Evolutionary conservation across 495 filamentous ascomycete genomes (phyloP).

Genomic region (Friedmanniomyces simplex): DNA sequence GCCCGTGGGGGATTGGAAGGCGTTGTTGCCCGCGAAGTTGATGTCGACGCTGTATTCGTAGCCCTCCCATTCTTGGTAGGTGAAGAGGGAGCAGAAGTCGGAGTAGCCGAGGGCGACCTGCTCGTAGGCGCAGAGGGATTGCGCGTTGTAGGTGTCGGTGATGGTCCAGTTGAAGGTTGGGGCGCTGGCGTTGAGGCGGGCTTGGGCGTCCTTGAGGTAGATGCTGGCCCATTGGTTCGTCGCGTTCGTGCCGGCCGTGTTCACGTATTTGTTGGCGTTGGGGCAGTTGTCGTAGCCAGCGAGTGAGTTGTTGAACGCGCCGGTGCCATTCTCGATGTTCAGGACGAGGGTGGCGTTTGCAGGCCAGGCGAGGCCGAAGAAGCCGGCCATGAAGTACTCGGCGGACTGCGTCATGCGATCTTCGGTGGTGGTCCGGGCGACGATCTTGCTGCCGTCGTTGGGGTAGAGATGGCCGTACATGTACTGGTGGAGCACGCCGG

Average conservation of each 20-base stretch:
- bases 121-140: conserved; percentile 48
- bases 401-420: conserved; percentile 41
- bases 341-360: conserved; percentile 43
- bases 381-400: conserved; percentile 42
- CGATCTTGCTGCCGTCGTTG: conserved; percentile 49
- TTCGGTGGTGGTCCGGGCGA: conserved; percentile 50
- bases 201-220: conserved; percentile 41
- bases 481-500: conserved; percentile 46
- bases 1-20: conserved; percentile 50
- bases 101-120: conserved; percentile 51
- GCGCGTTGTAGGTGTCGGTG: conserved; percentile 44
- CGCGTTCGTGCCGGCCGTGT: conserved; percentile 27
- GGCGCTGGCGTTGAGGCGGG: conserved; percentile 35
- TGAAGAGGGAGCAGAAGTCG: conserved; percentile 46
- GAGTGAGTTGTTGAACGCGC: conserved; percentile 33
- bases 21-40: conserved; percentile 43
- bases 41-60: conserved; percentile 50
- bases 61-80: conserved; percentile 45
- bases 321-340: conserved; percentile 35
- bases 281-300: conserved; percentile 33
- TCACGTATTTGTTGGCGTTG: conserved; percentile 21
- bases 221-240: conserved; percentile 31
- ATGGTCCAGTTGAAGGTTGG: conserved; percentile 41
- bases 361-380: conserved; percentile 51
- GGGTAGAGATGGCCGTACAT: conserved; percentile 50